Evolutionary conservation across 2,329 filamentous ascomycete genomes (phyloP), one percentile per base, ranked within the genome.

Genomic region (Ophiosphaerella herpotricha): DNA sequence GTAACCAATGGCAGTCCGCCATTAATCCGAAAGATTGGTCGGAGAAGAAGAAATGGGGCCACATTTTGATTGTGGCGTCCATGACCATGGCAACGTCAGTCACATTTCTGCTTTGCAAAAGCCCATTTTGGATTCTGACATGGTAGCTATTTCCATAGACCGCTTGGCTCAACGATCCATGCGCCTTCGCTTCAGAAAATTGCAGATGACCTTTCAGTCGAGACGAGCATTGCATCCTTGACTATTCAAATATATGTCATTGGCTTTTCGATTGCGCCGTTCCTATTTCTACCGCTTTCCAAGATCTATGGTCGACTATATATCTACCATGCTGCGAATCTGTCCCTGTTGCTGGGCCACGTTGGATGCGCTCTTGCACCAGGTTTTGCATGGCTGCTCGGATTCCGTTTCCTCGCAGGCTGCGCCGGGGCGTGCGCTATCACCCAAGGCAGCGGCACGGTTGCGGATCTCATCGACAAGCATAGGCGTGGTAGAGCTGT

Each of bases 311-410:
- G 54, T n/a, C 50, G 57, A 7, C 26, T 55, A 13, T 47, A 42
- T 8, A 29, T 58, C 14, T 61, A 58, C 33, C 12, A 55, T 21
- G 39, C 38, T 7, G 37, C 41, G 26, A 80, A 77, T 50, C 29
- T 78, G 2, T 76, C 74, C 75, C 79, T 80, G 55, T 57, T 81
- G 1, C 43, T 71, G 23, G 77, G 75, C 72, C 77, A 79, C 54
- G 46, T 78, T 4, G 60, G 70, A 2, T 77, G 58, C 33, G 26
- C 26, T 11, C 26, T 29, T 29, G 26, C 26, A 2, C 26, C 26
- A 29, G 26, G 26, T 29, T 29, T 29, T 8, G 26, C 7, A 29
- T 29, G 26, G 26, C 11, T 29, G 11, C 26, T 29, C 7, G 26
- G 26, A 3, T 29, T 29, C 11, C 26, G 26, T 29, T 29, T 29